Evolutionary conservation across 192 early-diverging fungal genomes (phyloP), one percentile per base, ranked within the genome.

Genomic region (Gryganskiella cystojenkinii): DNA sequence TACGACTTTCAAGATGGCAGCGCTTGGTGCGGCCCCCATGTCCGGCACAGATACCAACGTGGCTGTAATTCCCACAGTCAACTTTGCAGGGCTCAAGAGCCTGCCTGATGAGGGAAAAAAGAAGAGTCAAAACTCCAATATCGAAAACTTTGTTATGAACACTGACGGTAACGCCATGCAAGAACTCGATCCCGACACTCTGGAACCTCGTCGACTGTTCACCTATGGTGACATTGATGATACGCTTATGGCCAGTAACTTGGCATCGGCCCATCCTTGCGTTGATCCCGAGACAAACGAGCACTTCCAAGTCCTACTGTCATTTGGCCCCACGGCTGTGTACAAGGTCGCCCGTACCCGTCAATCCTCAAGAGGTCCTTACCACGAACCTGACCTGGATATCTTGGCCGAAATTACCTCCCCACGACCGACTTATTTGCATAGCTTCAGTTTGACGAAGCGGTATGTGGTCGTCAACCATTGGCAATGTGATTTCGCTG

Each of bases 401-500:
- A 49, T 80, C 34, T 33, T 82, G 44, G 67, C 79, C 22, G 70
- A 70, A 43, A 80, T 83, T 20, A 40, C 64, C 1, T 67, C 82
- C 13, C 79, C 76, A 2, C 55, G 63, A 4, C 45, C 83, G 11
- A 50, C 81, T 1, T 91, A 90, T 52, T 73, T 84, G 27, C 90
- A 91, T 62, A 82, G 83, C n/a, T 87, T 91, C 56, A 56, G 59
- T 3, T 40, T 83, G 43, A 88, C 88, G 24, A 78, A 85, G 59
- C 79, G 83, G n/a, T 90, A 88, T 79, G 63, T 91, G 35, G 62
- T 91, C 10, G 47, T 89, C 14, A 70, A 79, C 27, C 81, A 82
- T 59, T 85, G 79, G 61, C 88, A 86, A 30, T 72, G 85, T 42
- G 63, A 75, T 45, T 78, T 82, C 60, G 58, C 70, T 15, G 54